These are phyloP conservation scores for Sporobolomyces phaffii DNA, from an alignment of 768 basidiomycete genomes.

Conservation along the genomic window DNA sequence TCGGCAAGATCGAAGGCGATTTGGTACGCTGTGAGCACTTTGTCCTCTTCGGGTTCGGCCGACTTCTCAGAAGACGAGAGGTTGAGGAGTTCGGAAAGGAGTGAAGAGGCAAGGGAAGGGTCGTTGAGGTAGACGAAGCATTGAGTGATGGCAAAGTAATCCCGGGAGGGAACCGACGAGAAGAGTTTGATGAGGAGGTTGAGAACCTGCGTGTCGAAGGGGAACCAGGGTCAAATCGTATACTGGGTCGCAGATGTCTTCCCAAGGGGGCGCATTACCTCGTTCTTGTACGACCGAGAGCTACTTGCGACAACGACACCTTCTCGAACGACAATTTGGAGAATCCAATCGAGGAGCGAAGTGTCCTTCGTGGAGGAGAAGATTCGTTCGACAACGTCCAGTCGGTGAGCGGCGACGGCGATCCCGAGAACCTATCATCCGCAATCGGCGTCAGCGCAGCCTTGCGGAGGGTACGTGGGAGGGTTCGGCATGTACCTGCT, in stretches of 20 bases:
- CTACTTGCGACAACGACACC: conserved; percentile 63
- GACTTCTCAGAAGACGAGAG: conserved; percentile 49
- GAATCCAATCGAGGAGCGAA: conserved; percentile 75
- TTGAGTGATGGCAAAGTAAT: conserved; percentile 73
- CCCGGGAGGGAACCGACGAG: conserved; percentile 60
- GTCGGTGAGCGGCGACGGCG: conserved; percentile 79
- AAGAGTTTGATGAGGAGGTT: conserved; percentile 67
- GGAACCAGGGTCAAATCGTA: no score
- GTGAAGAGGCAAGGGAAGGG: conserved; percentile 66
- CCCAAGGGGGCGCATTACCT: no score
- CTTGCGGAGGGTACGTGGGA: no score
- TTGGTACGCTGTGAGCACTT: conserved; percentile 80
- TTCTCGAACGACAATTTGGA: conserved; percentile 85
- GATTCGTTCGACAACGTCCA: conserved; percentile 76
- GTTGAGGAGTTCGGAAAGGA: conserved; percentile 65
- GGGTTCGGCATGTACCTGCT: conserved; percentile 56
- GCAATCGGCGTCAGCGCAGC: conserved; percentile 38
- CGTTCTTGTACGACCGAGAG: conserved; percentile 44
- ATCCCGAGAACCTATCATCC: conserved; percentile 73
- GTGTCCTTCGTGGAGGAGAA: conserved; percentile 69
- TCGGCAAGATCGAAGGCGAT: conserved; percentile 93
- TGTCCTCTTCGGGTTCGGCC: conserved; percentile 37
- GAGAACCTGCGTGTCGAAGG: conserved; percentile 46
- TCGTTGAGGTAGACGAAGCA: conserved; percentile 82
- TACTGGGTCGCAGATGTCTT: no score